Evolutionary conservation across 306 rosid genomes (phyloP).

Genomic region (Acacia confusa): DNA sequence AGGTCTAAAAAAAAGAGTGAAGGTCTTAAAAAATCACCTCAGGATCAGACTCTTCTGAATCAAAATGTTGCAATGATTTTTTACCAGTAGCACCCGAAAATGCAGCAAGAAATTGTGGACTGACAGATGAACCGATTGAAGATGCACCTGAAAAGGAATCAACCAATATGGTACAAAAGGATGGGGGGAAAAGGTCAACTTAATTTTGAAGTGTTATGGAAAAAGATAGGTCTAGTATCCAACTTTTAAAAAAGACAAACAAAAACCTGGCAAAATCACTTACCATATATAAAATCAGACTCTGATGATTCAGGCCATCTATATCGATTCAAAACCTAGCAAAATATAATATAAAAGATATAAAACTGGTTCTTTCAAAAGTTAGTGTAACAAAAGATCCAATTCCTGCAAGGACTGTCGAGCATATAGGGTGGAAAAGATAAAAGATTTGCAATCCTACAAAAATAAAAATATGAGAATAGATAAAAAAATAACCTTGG

Average conservation of each 20-base stretch:
- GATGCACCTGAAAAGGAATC: constrained; percentile 60
- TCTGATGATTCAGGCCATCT: constrained; percentile 77
- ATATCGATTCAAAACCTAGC: constrained; percentile 66
- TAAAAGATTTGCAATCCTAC: constrained; percentile 3
- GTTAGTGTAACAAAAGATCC: constrained; percentile 1
- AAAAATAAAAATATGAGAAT: constrained; percentile 18
- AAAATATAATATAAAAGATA: constrained; percentile 12
- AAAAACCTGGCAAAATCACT: constrained; percentile 24
- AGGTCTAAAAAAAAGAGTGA: constrained; percentile 5
- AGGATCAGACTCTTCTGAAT: constrained; percentile 85
- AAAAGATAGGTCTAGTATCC: constrained; percentile 1
- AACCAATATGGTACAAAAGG: constrained; percentile 26
- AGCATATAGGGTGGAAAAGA: neutral
- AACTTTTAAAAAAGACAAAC: neutral
- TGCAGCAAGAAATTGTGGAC: constrained; percentile 65
- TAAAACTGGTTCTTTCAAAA: constrained; percentile 21
- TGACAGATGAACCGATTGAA: constrained; percentile 70
- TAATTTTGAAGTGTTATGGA: constrained; percentile 9
- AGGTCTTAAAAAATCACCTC: constrained; percentile 48
- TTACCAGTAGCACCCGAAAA: constrained; percentile 84
- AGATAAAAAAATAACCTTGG: constrained; percentile 17
- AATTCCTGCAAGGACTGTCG: constrained; percentile 13
- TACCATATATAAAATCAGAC: constrained; percentile 72
- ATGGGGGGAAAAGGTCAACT: neutral
- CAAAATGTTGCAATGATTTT: constrained; percentile 59